Conservation (phyloP, 768 basidiomycete genomes). For the Russula vinacea region DNA sequence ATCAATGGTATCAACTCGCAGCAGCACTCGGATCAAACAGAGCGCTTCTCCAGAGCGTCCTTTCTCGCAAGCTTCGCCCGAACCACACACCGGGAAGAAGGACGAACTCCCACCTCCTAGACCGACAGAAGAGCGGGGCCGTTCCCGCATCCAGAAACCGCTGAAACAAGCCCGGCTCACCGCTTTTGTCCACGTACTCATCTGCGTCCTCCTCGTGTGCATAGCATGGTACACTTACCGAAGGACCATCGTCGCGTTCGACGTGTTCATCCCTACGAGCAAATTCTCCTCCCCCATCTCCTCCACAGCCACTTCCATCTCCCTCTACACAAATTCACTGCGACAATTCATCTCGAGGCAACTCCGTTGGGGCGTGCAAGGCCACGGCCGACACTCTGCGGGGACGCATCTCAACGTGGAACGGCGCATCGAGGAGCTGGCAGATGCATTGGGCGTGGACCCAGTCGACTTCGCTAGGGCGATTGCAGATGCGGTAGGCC, state of each 20-base stretch:
- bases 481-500: conserved; percentile 56
- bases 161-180: conserved; percentile 10
- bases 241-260: conserved; percentile 13
- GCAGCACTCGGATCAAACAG: conserved; percentile 12
- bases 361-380: background rate
- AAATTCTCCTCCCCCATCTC: background rate
- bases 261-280: background rate
- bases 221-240: conserved; percentile 23
- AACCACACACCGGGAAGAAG: conserved; percentile 3
- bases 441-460: conserved; percentile 59
- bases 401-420: conserved; percentile 42
- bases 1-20: conserved; percentile 20
- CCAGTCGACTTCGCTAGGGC: conserved; percentile 60
- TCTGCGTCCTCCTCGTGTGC: conserved; percentile 8
- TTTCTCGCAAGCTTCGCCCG: background rate
- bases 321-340: background rate
- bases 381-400: background rate
- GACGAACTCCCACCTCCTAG: conserved; percentile 14
- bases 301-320: background rate
- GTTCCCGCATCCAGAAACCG: conserved; percentile 15
- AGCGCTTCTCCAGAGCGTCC: conserved; percentile 17
- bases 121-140: conserved; percentile 17
- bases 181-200: conserved; percentile 19
- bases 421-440: conserved; percentile 55
- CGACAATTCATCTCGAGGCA: conserved; percentile 2